Percentiles rank a stretch among this genome's conserved stretches.
These are phyloP conservation scores for Suhomyces pyralidae DNA, from an alignment of 805 yeast genomes.

Conservation along the genomic window DNA sequence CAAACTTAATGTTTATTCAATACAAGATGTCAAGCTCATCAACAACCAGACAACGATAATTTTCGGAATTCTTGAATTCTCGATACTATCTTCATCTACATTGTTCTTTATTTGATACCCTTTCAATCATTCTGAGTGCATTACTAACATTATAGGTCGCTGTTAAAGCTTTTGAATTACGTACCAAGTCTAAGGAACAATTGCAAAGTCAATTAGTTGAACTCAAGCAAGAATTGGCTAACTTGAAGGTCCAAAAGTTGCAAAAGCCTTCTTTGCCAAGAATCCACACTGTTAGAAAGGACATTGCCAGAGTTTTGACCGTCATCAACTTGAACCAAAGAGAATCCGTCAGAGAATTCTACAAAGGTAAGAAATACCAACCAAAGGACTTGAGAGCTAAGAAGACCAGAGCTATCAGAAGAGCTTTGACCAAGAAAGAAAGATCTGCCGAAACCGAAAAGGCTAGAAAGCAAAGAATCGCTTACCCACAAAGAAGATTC, in stretches of 20 bases:
- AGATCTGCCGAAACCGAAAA: constrained; percentile 77
- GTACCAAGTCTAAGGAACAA: constrained; percentile 95
- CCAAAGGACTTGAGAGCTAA: constrained; percentile 99
- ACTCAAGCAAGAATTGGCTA: constrained; percentile 94
- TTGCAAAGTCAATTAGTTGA: constrained; percentile 92
- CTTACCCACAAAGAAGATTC: constrained; percentile 98
- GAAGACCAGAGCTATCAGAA: constrained; percentile 99
- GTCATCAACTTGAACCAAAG: constrained; percentile 96
- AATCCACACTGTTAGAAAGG: constrained; percentile 96
- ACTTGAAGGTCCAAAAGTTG: constrained; percentile 93
- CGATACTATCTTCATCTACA: not conserved
- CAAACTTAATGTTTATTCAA: not conserved
- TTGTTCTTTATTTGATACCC: not conserved
- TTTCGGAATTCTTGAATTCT: no score
- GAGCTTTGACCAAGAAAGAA: constrained; percentile 88
- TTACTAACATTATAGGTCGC: constrained; percentile 59
- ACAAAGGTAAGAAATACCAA: constrained; percentile 90
- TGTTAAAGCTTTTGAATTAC: constrained; percentile 92
- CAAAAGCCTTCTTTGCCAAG: constrained; percentile 91
- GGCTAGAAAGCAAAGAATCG: constrained; percentile 87
- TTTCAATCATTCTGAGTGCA: not conserved
- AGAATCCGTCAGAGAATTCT: constrained; percentile 89
- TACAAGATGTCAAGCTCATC: not conserved
- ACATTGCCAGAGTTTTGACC: constrained; percentile 97
- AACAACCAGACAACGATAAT: not conserved